These are phyloP conservation scores for Tetraselmis chui DNA, from an alignment of 139 green algal genomes.

Conservation along the genomic window DNA sequence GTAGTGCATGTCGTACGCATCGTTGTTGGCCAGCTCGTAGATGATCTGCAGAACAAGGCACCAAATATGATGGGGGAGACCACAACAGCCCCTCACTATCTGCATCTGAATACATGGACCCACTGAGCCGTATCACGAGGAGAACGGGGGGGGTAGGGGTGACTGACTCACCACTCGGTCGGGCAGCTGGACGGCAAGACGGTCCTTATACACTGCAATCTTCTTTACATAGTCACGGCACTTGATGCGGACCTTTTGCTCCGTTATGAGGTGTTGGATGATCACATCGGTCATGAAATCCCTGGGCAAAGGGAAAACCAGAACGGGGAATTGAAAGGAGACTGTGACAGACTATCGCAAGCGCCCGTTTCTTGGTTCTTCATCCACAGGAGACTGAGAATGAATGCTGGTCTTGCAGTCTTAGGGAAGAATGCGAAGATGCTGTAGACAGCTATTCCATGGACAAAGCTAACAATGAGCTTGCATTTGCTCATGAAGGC, in stretches of 20 bases:
- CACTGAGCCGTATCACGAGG: too few relatives aligned
- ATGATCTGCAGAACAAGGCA: slow-evolving; percentile 23
- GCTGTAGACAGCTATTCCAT: slow-evolving; percentile 67
- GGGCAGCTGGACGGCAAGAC: slow-evolving; percentile 72
- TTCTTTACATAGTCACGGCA: slow-evolving; percentile 75
- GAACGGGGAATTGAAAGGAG: too few relatives aligned
- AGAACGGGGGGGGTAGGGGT: too few relatives aligned
- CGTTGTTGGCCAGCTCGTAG: slow-evolving; percentile 54
- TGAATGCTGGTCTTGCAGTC: slow-evolving; percentile 73
- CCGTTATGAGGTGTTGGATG: slow-evolving; percentile 74
- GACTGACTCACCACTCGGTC: slow-evolving; percentile 38
- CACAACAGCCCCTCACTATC: too few relatives aligned
- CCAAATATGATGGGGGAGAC: too few relatives aligned
- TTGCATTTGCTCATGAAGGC: slow-evolving; percentile 79
- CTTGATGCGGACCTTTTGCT: slow-evolving; percentile 70
- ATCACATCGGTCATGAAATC: slow-evolving; percentile 81
- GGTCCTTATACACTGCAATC: slow-evolving; percentile 73
- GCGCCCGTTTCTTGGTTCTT: too few relatives aligned
- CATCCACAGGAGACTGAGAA: too few relatives aligned
- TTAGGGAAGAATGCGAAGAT: slow-evolving; percentile 73
- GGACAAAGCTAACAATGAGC: slow-evolving; percentile 70
- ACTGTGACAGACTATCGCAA: too few relatives aligned
- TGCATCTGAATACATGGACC: too few relatives aligned
- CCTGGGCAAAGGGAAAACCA: too few relatives aligned
- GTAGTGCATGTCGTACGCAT: slow-evolving; percentile 56